Conservation (phyloP, 139 green algal species). For the Chlorokybus atmophyticus region DNA sequence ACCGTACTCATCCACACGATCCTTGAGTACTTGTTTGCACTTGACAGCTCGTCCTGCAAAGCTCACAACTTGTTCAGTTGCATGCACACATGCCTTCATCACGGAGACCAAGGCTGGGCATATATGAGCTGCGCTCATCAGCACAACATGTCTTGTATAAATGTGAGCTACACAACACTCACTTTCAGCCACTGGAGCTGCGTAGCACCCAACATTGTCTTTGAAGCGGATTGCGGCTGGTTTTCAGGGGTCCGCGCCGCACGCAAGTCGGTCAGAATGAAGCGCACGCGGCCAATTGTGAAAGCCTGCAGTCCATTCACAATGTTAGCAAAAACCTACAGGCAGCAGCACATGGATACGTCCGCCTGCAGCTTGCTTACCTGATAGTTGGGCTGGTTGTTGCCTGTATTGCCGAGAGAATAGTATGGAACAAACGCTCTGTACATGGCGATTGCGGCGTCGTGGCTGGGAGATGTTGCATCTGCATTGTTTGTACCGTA, state of each 20-base stretch:
- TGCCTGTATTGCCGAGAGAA: neutral
- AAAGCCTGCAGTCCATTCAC: neutral
- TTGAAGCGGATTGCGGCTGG: neutral
- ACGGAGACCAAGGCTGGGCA: no score
- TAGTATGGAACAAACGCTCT: neutral
- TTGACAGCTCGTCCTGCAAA: neutral
- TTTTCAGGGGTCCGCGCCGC: neutral
- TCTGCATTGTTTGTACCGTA: neutral
- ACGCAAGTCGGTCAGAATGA: neutral
- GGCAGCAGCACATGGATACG: no score
- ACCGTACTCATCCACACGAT: neutral
- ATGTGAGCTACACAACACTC: no score
- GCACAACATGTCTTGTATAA: no score
- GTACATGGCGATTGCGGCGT: neutral
- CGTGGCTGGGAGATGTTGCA: no score
- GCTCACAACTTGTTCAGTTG: no score
- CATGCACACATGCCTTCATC: no score
- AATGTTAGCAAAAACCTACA: no score
- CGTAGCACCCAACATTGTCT: neutral
- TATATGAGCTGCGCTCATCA: no score
- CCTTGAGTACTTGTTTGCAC: neutral
- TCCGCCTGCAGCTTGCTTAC: no score
- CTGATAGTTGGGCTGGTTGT: no score
- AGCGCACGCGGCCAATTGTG: neutral
- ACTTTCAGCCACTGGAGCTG: neutral